A percentile compares a stretch with the other conserved stretches of the same genome.
Evolutionary conservation across 2,329 filamentous ascomycete genomes (phyloP).

Genomic region (Pochonia chlamydosporia): DNA sequence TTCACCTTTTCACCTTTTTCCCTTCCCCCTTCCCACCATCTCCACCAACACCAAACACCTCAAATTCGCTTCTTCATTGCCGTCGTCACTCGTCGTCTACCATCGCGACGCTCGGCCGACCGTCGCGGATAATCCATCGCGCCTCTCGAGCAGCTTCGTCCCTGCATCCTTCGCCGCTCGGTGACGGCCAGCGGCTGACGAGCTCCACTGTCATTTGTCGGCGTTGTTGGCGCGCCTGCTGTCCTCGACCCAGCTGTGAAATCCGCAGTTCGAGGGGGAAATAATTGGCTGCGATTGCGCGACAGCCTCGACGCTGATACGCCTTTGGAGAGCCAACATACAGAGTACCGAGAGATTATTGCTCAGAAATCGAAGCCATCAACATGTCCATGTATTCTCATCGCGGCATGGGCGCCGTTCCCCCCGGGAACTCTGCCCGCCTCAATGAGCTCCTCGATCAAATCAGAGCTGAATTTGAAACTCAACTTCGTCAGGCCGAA

Average conservation of each 20-base stretch:
- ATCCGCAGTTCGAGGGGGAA: background rate
- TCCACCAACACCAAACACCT: conserved; percentile 17
- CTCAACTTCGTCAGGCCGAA: conserved; percentile 71
- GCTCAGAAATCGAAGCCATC: background rate
- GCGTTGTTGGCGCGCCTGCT: background rate
- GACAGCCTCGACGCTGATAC: background rate
- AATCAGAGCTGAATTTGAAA: conserved; percentile 86
- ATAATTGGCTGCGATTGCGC: background rate
- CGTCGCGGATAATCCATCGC: background rate
- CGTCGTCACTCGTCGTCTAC: conserved; percentile 9
- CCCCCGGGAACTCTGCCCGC: conserved; percentile 54
- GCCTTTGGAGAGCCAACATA: background rate
- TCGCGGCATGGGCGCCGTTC: conserved; percentile 71
- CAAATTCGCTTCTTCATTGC: conserved; percentile 10
- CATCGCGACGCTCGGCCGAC: background rate
- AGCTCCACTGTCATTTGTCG: background rate
- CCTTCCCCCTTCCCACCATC: conserved; percentile 17
- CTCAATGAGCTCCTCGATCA: conserved; percentile 89
- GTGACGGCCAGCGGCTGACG: background rate
- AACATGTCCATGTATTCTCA: conserved; percentile 82
- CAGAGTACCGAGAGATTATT: background rate
- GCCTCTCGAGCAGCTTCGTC: background rate
- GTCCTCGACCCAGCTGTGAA: background rate
- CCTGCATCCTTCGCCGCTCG: background rate
- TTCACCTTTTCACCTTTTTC: conserved; percentile 17